Evolutionary conservation across 208 protist species (phyloP), one percentile per base, ranked within the genome.

Genomic region (Leishmania arabica): DNA sequence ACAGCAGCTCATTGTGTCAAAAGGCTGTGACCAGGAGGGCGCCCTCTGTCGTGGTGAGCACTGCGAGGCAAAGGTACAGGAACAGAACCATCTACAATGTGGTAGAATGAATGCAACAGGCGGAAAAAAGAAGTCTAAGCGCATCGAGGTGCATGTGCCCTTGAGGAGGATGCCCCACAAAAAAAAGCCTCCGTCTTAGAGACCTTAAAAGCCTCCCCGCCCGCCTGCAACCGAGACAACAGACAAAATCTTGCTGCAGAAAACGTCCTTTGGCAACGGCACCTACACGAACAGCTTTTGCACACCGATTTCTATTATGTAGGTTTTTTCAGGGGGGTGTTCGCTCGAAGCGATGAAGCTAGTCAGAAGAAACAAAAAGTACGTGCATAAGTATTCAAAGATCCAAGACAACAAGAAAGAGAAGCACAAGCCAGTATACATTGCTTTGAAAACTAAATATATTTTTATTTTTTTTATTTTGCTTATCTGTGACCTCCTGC

Each of bases 1-100:
- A 53, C 53, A 78, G 80, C 21, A 4, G 62, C 62, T 7, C 31
- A 40, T 31, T 68, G 31, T 1, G 0, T 17, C 15, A 17, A 68
- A 40, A 40, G 31, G 31, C 62, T 17, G 15, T 40, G 31, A 5
- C 15, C 31, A 68, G n/a, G 31, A 40, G 31, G 13, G 15, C 3
- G 62, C 78, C 77, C 78, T 80, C 83, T n/a, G 58, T 71, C 6
- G 21, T 62, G 8, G 49, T 40, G n/a, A 24, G 27, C 65, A 24
- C 34, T 73, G 45, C 37, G n/a, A 15, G 68, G 72, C 49, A 45
- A 76, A 47, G 9, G 3, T 42, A 42, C 13, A 53, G 19, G n/a
- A 47, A 13, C 11, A 53, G 68, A 15, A 13, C 1, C 19, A 73
- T 73, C 45, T 53, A 34, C 45, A 27, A 21, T 1, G 11, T 37